Base-by-base conservation (phyloP, 139 green algal species). In the Zygnema circumcarinatum region DNA sequence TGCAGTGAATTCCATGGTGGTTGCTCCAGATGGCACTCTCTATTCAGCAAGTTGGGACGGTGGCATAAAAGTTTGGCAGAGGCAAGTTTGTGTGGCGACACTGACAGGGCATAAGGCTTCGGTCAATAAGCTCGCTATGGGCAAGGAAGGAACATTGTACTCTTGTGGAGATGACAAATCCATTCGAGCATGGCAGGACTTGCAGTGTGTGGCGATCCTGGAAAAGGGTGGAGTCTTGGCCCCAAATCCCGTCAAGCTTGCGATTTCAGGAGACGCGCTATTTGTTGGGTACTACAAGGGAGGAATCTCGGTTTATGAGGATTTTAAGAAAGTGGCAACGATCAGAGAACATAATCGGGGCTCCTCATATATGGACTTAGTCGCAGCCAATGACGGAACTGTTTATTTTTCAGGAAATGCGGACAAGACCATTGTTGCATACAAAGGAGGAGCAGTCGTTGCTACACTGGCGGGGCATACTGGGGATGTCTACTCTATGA, bases 121-220 rank as follows among this genome's bases (percentile, higher is more conserved):
- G 7, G 69, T 78, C 35, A 78, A 78, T 39, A 41, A 39, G 35
- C 35, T 78, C 16, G 7, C 16, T 22, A 52, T 78, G 11, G 69
- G 69, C 35, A 3, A 3, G 35, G 69, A 78, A 39, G 69, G 69
- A 39, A 78, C 69, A 41, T 16, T 78, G 7, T 78, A 41, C 11
- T 78, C 69, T 3, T 39, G 69, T 41, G 69, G 69, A 52, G 69
- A 52, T 39, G 69, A 78, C 16, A 78, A 78, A 16, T 38, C 35
- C 69, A 78, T 78, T 41, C 35, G 36, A 41, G 69, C 69, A 3
- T 78, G 69, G 69, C 69, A 78, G 69, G 69, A 78, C 35, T 39
- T 39, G 35, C 35, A 52, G 69, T 78, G 69, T 16, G 69, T 78
- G 11, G 69, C 69, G 35, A 78, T 41, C 16, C 36, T 78, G 69